A percentile compares a stretch with the other conserved stretches of the same genome.
phyloP scores from a whole-genome alignment of 495 filamentous ascomycete genomes.

The Daldinia childiae region DNA sequence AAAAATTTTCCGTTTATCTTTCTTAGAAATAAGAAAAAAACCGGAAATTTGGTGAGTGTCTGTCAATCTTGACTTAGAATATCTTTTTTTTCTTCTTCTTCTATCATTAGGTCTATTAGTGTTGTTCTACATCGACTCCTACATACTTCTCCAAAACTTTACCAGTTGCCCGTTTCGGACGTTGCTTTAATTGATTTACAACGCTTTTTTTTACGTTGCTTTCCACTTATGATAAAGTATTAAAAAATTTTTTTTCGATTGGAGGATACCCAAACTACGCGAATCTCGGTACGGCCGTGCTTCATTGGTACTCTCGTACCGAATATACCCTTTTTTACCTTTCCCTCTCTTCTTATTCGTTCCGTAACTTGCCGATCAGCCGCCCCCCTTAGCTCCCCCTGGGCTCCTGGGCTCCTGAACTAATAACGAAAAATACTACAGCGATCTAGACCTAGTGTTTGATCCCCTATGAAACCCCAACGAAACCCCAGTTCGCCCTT shows the following conservation, averaged over 20 bases:
- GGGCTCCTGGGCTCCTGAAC: constrained; percentile 5
- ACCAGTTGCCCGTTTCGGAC: constrained; percentile 26
- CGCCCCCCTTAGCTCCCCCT: constrained; percentile 30
- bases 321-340: constrained; percentile 9
- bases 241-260: constrained; percentile 3
- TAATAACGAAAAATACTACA: constrained; percentile 30
- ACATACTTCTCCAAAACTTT: constrained; percentile 3
- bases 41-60: constrained; percentile 20
- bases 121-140: background rate
- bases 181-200: constrained; percentile 24
- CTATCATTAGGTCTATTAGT: background rate
- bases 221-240: background rate
- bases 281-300: constrained; percentile 36
- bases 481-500: constrained; percentile 41
- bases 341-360: constrained; percentile 31
- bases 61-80: constrained; percentile 5
- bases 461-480: constrained; percentile 44
- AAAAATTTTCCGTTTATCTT: constrained; percentile 25
- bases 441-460: constrained; percentile 41
- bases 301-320: constrained; percentile 16
- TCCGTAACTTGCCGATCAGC: constrained; percentile 43
- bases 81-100: constrained; percentile 24
- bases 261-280: constrained; percentile 5
- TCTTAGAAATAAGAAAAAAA: constrained; percentile 5
- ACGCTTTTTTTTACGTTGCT: constrained; percentile 1